Evolutionary conservation across 352 stramenopile species (phyloP).

Genomic region (Globisporangium spinosum): DNA sequence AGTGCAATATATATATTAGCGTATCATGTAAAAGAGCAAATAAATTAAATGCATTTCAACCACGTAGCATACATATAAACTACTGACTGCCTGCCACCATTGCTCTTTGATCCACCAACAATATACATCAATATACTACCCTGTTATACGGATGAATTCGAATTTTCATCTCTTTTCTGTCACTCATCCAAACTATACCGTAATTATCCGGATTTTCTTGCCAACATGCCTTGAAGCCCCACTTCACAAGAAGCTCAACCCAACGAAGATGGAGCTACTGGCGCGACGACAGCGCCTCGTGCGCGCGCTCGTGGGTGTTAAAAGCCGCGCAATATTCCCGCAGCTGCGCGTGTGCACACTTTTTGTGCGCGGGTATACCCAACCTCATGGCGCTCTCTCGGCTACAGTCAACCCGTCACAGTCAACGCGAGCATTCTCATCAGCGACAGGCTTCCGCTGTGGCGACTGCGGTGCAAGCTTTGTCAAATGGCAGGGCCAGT

Average conservation of each 20-base stretch:
- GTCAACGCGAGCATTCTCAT: conserved; percentile 19
- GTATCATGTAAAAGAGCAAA: not conserved
- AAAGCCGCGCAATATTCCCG: not conserved
- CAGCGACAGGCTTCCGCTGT: conserved; percentile 38
- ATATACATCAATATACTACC: not conserved
- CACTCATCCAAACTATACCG: not conserved
- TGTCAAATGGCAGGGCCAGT: conserved; percentile 86
- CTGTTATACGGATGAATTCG: not conserved
- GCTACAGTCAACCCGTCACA: not conserved
- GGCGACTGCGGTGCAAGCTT: conserved; percentile 57
- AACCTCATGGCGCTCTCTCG: not conserved
- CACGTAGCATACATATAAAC: not conserved
- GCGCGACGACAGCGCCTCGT: conserved; percentile 3
- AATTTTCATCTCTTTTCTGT: not conserved
- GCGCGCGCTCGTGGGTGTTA: not conserved
- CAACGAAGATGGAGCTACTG: conserved; percentile 1
- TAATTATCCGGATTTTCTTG: not conserved
- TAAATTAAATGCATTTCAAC: not conserved
- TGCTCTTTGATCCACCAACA: not conserved
- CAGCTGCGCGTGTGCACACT: not conserved
- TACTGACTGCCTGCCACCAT: not conserved
- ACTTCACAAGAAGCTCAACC: not conserved
- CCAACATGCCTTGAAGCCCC: not conserved
- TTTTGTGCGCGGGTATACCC: not conserved
- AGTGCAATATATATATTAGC: not conserved